Conservation (phyloP, 495 filamentous ascomycete genomes). For the Tetracladium setigerum region DNA sequence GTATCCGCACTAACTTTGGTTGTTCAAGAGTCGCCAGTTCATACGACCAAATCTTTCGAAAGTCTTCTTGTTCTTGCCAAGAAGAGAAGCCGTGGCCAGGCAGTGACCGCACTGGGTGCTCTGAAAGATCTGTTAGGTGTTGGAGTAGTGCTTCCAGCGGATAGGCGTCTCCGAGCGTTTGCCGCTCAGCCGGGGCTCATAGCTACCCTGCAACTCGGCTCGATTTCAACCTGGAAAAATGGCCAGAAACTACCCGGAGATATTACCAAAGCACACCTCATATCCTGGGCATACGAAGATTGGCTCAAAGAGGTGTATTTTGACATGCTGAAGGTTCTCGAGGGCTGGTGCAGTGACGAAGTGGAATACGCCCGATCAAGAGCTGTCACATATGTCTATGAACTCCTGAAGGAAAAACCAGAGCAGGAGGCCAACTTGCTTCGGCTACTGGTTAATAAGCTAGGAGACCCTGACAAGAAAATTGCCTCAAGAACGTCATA, state of each 20-base stretch:
- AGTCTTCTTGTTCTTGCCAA: conserved; percentile 68
- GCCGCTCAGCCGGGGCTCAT: conserved; percentile 71
- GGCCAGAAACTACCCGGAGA: conserved; percentile 60
- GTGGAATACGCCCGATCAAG: conserved; percentile 82
- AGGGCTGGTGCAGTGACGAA: conserved; percentile 88
- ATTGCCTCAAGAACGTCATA: conserved; percentile 89
- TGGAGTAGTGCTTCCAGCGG: conserved; percentile 72
- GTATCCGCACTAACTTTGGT: conserved; percentile 89
- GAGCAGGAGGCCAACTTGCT: conserved; percentile 95
- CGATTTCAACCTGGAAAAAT: conserved; percentile 50
- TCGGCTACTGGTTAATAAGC: conserved; percentile 86
- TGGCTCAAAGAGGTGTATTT: conserved; percentile 91
- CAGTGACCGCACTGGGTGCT: conserved; percentile 82
- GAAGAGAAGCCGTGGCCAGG: conserved; percentile 89
- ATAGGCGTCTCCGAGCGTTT: conserved; percentile 75
- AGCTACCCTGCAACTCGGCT: conserved; percentile 51
- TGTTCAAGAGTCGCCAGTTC: conserved; percentile 90
- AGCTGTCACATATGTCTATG: conserved; percentile 80
- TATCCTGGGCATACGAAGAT: conserved; percentile 90
- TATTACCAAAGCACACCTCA: conserved; percentile 64
- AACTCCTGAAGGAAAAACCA: conserved; percentile 87
- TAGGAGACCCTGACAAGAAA: conserved; percentile 89
- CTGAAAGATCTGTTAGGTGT: conserved; percentile 90
- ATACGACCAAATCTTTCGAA: conserved; percentile 83
- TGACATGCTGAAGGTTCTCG: conserved; percentile 80